These are phyloP conservation scores for Pythium scleroteichum DNA, from an alignment of 352 stramenopile genomes.

Conservation along the genomic window DNA sequence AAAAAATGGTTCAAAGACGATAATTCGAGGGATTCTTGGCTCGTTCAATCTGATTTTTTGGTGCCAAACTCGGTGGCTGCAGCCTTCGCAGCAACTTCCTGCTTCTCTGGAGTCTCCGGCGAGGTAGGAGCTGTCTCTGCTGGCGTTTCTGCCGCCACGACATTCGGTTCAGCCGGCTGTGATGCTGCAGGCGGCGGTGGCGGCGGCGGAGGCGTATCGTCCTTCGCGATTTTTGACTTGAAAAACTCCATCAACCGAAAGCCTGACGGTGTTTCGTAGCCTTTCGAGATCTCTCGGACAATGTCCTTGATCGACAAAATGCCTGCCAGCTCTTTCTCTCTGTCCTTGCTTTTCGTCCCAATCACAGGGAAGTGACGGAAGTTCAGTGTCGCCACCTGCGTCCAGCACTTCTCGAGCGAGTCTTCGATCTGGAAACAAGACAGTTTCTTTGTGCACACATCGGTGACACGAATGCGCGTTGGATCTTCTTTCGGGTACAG, in stretches of 20 bases:
- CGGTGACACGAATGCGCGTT: conserved; percentile 47
- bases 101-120: conserved; percentile 17
- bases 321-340: conserved; percentile 79
- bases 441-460: conserved; percentile 59
- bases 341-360: conserved; percentile 67
- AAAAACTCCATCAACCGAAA: conserved; percentile 88
- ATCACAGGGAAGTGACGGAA: conserved; percentile 86
- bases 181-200: conserved; percentile 4
- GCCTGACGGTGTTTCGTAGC: conserved; percentile 63
- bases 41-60: conserved; percentile 20
- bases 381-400: conserved; percentile 58
- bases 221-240: conserved; percentile 75
- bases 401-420: conserved; percentile 78
- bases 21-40: neutral
- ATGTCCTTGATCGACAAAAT: conserved; percentile 88
- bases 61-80: neutral
- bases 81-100: conserved; percentile 13
- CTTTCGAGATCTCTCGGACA: conserved; percentile 83
- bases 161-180: conserved; percentile 1
- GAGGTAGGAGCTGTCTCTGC: conserved; percentile 18
- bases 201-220: conserved; percentile 30
- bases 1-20: conserved; percentile 10
- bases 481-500: conserved; percentile 72
- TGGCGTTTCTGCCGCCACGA: conserved; percentile 12
- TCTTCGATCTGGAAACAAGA: conserved; percentile 76